These are phyloP conservation scores for Trichoderma endophyticum DNA, from an alignment of 2,329 filamentous ascomycete genomes.

Conservation along the genomic window DNA sequence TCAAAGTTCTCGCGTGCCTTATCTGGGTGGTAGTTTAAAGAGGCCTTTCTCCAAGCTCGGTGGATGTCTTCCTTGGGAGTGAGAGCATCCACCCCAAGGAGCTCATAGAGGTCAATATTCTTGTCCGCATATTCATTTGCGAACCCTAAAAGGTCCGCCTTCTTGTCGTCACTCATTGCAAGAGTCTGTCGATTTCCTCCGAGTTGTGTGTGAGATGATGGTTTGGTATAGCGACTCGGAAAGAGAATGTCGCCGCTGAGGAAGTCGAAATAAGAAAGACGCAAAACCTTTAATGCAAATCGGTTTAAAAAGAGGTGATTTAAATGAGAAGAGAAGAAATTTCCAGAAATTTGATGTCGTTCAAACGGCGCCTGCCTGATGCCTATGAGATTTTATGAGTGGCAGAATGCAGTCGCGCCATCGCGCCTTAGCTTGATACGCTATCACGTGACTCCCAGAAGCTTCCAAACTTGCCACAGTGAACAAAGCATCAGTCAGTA, in stretches of 20 bases:
- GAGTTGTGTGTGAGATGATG: background rate
- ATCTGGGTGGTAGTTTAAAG: slow-evolving; percentile 91
- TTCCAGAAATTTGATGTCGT: background rate
- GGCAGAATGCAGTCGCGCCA: background rate
- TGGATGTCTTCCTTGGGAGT: slow-evolving; percentile 71
- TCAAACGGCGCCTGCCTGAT: background rate
- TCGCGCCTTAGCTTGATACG: background rate
- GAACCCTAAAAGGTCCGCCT: slow-evolving; percentile 50
- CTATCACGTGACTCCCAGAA: background rate
- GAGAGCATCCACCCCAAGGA: slow-evolving; percentile 65
- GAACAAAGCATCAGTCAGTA: background rate
- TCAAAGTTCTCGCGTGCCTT: slow-evolving; percentile 76
- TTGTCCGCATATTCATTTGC: slow-evolving; percentile 59
- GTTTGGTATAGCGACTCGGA: background rate
- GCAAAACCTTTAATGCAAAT: too few relatives aligned
- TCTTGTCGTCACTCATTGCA: slow-evolving; percentile 37
- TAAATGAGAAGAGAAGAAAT: background rate
- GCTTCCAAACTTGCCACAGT: background rate
- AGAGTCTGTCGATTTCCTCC: background rate
- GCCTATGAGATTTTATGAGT: background rate
- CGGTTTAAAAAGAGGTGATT: background rate
- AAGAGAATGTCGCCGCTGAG: background rate
- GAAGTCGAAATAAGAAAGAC: background rate
- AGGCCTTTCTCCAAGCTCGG: slow-evolving; percentile 78
- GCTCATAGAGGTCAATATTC: slow-evolving; percentile 72